Evolutionary conservation across 2,329 filamentous ascomycete species (phyloP), one percentile per base, ranked within the genome.

Genomic region (Aplosporella prunicola): DNA sequence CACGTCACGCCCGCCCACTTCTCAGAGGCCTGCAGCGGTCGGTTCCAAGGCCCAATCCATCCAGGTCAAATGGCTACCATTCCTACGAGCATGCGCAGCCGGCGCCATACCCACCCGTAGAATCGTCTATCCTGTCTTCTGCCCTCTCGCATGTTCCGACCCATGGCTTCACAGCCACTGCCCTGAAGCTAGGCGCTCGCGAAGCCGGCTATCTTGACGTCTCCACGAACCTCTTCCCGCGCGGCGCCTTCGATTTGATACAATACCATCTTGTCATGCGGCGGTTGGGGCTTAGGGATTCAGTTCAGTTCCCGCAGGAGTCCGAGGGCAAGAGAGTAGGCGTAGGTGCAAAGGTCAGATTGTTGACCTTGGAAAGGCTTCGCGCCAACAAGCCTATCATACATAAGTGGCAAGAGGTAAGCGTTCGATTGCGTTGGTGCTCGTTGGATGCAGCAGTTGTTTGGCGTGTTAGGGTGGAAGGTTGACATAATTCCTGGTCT

Each of bases 181-280:
- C 88, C 1, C 71, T 98, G 8, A 73, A 75, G 28, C 72, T 82
- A 15, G 91, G 89, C 43, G 85, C 85, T 43, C 78, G 78, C 51
- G 86, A 94, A 52, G 78, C 80, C 13, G 87, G 88, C 29, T 94
- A 89, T 57, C 77, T 86, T 35, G 84, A 91, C 55, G 86, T 89
- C 41, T 88, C 84, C 42, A 77, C 83, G 8, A 88, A 86, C 52
- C 67, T 95, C 14, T 77, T 98, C 39, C 78, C 85, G 1, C 72
- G 80, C 27, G 85, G 84, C 6, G 74, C 79, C 15, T 93, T 93
- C 62, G 80, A 83, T 49, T 70, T 98, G 18, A 78, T 96, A 47
- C 72, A 74, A 24, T 93, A 80, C 57, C 80, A 93, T 56, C 71
- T 93, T 10, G 70, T 79, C 29, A 76, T 66, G 9, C 76, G 82